Conservation (phyloP, 2,329 filamentous ascomycete species). For the Aschersonia sp. region DNA sequence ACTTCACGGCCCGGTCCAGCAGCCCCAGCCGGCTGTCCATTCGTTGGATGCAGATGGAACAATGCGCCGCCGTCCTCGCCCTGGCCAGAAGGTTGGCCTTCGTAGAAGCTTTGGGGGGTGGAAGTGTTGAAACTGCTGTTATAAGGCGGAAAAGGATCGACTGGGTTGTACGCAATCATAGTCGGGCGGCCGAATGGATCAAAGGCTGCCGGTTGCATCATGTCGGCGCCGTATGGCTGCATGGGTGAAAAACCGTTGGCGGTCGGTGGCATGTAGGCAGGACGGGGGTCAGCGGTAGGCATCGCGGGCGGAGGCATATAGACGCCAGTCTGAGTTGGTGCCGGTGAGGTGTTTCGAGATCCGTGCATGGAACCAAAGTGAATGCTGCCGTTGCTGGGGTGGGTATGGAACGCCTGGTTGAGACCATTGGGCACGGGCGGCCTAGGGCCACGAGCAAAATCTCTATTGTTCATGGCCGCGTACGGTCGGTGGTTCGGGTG, state of each 20-base stretch:
- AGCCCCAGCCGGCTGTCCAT: conserved; percentile 22
- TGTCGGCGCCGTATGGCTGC: conserved; percentile 19
- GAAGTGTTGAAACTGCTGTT: conserved; percentile 33
- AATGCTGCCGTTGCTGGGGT: conserved; percentile 38
- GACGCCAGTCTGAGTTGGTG: conserved; percentile 30
- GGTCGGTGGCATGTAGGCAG: conserved; percentile 17
- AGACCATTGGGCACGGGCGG: conserved; percentile 18
- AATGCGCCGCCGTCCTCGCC: conserved; percentile 28
- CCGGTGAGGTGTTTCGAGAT: conserved; percentile 44
- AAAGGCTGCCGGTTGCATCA: conserved; percentile 18
- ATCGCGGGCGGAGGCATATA: conserved; percentile 35
- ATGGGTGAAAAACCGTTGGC: conserved; percentile 22
- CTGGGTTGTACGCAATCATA: conserved; percentile 16
- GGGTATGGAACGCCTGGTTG: conserved; percentile 31
- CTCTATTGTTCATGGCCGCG: conserved; percentile 17
- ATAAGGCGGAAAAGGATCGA: conserved; percentile 19
- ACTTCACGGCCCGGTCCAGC: conserved; percentile 7
- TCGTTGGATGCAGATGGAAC: conserved; percentile 21
- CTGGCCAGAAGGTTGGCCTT: conserved; percentile 40
- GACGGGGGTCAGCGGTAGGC: conserved; percentile 17
- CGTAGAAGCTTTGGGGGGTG: conserved; percentile 47
- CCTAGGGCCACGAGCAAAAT: conserved; percentile 16
- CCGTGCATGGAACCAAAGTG: conserved; percentile 40
- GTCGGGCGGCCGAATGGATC: conserved; percentile 23
- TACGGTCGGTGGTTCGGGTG: conserved; percentile 19